Evolutionary conservation across 305 asterid genomes (phyloP).

Genomic region (Plantago coronopus): DNA sequence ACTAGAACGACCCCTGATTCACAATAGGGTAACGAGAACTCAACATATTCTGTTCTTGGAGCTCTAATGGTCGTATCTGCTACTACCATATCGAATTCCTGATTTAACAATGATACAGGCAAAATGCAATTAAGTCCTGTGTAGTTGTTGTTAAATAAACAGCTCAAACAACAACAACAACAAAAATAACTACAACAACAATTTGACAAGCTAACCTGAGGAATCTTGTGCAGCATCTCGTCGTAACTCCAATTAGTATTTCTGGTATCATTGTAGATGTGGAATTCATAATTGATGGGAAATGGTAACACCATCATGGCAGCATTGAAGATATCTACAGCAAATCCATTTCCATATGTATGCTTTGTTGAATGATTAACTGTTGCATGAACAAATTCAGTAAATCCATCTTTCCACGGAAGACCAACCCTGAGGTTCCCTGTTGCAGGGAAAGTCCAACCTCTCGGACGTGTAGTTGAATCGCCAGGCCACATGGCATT

Average conservation of each 20-base stretch:
- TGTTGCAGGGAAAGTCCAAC: slow-evolving; percentile 14
- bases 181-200: no score
- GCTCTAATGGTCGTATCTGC: slow-evolving; percentile 12
- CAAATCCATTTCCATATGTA: slow-evolving; percentile 25
- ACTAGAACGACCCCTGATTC: slow-evolving; percentile 1
- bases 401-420: slow-evolving; percentile 10
- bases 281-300: no score
- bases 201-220: no score
- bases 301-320: slow-evolving; percentile 3
- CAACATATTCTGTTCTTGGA: slow-evolving; percentile 7
- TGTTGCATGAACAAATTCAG: slow-evolving; percentile 3
- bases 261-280: no score
- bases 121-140: no score
- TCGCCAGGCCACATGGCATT: slow-evolving; percentile 10
- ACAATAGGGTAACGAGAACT: slow-evolving; percentile 3
- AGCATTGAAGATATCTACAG: slow-evolving; percentile 27
- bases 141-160: no score
- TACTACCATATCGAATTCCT: slow-evolving; percentile 14
- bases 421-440: slow-evolving; percentile 18
- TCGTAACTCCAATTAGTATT: slow-evolving; percentile 3
- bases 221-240: not conserved
- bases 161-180: no score
- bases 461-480: slow-evolving; percentile 10
- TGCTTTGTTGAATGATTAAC: slow-evolving; percentile 13
- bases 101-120: not conserved